phyloP scores from a whole-genome alignment of 495 filamentous ascomycete genomes.

The Hyaloscypha variabilis region DNA sequence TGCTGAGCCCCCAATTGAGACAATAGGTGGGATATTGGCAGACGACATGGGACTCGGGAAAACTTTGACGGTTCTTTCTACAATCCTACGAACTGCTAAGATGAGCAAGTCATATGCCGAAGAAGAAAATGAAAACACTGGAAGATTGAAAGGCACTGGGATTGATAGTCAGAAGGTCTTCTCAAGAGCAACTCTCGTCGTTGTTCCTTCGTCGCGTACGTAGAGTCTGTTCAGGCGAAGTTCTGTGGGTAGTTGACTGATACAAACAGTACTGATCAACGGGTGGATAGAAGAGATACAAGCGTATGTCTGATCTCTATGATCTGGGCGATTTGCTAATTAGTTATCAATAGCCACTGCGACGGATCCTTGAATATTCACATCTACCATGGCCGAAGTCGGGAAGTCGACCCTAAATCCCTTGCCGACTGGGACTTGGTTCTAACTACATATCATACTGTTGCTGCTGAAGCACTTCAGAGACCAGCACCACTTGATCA shows the following conservation, averaged over 20 bases:
- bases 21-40: constrained; percentile 73
- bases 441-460: constrained; percentile 70
- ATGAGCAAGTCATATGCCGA: constrained; percentile 15
- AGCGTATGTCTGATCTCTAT: background rate
- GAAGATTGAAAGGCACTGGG: background rate
- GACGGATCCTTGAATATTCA: constrained; percentile 53
- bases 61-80: constrained; percentile 80
- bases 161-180: constrained; percentile 32
- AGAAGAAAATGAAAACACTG: background rate
- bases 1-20: constrained; percentile 10
- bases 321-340: background rate
- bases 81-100: constrained; percentile 53
- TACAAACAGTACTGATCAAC: constrained; percentile 14
- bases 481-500: constrained; percentile 56
- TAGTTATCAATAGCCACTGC: constrained; percentile 15
- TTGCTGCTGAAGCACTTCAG: constrained; percentile 9
- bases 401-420: constrained; percentile 54
- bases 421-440: constrained; percentile 69
- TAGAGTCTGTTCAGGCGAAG: background rate
- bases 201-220: constrained; percentile 55
- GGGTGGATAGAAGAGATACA: constrained; percentile 25
- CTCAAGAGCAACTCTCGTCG: constrained; percentile 68
- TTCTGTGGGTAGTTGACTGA: background rate
- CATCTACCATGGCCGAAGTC: constrained; percentile 63
- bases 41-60: constrained; percentile 96